Base-by-base conservation (phyloP, 768 basidiomycete genomes). In the Macrocybe gigantea region DNA sequence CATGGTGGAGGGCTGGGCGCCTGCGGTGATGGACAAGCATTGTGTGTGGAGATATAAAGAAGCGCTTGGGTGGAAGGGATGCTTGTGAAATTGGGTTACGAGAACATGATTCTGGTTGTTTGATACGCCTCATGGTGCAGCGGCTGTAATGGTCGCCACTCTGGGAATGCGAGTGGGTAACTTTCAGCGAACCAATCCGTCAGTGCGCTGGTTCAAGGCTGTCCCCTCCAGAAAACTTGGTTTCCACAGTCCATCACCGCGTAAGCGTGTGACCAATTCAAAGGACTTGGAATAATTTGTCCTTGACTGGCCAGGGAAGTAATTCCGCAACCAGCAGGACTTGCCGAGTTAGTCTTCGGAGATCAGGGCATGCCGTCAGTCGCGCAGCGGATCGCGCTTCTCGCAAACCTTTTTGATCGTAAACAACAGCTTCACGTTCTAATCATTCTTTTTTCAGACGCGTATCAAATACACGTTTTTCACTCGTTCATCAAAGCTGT, bases 191-290 rank as follows among this genome's bases (percentile, higher is more conserved):
- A 64, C 53, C 38, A 64, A 57, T 66, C 69, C 78, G 74, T 70
- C 65, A 77, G 88, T 80, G 88, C 88, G 87, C 88, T 86, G 82
- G 84, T 88, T 89, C 88, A 85, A 89, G 85, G 76, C 85, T 77
- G 81, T 82, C 84, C 84, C 85, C 88, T 88, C 86, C 85, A 80
- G 88, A 90, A 88, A 89, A 88, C 84, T 90, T 88, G 86, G 87
- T 85, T 68, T 75, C 79, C 82, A 77, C 79, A 77, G 75, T 75
- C 67, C 72, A 70, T 75, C 79, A 73, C 66, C 51, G 64, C 75
- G 81, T 67, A 89, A 82, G 78, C 22, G 68, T 33, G 64, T 78
- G 83, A 74, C 54, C 51, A 22, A 22, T 22, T 22, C 2, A 1
- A 22, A 57, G 73, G 65, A 70, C 77, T 80, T 82, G 83, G 88